Evolutionary conservation across 257 asterid genomes (phyloP).

Genomic region (Buddleja alternifolia): DNA sequence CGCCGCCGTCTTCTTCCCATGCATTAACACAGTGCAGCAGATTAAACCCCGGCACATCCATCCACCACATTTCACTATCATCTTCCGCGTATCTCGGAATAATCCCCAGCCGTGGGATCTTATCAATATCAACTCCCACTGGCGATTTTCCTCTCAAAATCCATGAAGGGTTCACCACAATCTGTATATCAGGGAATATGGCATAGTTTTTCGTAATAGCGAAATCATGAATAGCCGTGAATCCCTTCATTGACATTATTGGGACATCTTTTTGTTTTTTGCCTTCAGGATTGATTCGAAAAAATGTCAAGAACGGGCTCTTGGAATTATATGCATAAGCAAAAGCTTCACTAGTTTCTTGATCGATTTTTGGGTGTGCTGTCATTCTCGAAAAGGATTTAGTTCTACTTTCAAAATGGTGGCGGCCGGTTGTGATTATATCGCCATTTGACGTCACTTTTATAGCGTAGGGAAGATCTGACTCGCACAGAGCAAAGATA

Average conservation of each 20-base stretch:
- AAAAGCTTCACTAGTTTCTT: constrained; percentile 39
- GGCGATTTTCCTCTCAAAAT: constrained; percentile 38
- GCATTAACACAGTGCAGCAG: constrained; percentile 44
- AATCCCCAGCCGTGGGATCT: constrained; percentile 48
- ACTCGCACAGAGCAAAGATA: constrained; percentile 46
- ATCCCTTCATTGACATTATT: constrained; percentile 38
- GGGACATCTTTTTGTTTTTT: constrained; percentile 34
- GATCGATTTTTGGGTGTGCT: constrained; percentile 54
- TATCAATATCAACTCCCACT: constrained; percentile 24
- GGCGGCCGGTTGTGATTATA: constrained; percentile 46
- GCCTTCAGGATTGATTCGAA: constrained; percentile 36
- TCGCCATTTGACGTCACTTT: constrained; percentile 44
- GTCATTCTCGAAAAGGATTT: constrained; percentile 38
- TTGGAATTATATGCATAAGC: constrained; percentile 35
- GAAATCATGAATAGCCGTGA: constrained; percentile 44
- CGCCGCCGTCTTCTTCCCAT: constrained; percentile 54
- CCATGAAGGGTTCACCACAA: constrained; percentile 32
- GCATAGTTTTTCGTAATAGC: constrained; percentile 50
- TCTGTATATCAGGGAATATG: constrained; percentile 41
- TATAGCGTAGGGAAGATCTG: constrained; percentile 50
- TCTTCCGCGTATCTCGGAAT: no score
- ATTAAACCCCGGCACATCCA: constrained; percentile 44
- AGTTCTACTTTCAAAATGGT: constrained; percentile 32
- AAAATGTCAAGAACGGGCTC: constrained; percentile 42
- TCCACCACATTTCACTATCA: no score